phyloP scores from a whole-genome alignment of 1,139 yeast species.

The Sugiyamaella japonica region DNA sequence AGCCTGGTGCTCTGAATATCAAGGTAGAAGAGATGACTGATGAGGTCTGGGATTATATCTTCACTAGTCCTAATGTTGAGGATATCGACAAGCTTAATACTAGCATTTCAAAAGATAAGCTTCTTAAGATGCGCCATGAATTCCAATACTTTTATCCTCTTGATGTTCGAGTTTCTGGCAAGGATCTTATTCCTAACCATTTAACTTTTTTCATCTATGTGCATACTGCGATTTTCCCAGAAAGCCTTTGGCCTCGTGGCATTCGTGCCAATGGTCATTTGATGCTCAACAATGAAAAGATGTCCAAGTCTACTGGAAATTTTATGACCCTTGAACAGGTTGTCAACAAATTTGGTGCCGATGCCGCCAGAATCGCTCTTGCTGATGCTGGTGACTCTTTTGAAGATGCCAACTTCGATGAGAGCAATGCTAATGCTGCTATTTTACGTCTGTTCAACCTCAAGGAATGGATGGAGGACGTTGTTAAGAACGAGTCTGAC shows the following conservation, averaged over 20 bases:
- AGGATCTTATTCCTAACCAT: slow-evolving; percentile 96
- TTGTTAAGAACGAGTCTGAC: slow-evolving; percentile 50
- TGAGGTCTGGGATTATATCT: slow-evolving; percentile 89
- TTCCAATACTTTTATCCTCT: slow-evolving; percentile 95
- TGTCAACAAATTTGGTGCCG: slow-evolving; percentile 91
- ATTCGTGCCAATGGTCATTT: slow-evolving; percentile 95
- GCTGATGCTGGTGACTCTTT: slow-evolving; percentile 98
- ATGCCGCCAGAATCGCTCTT: slow-evolving; percentile 93
- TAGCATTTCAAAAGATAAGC: slow-evolving; percentile 60
- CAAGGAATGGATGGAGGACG: slow-evolving; percentile 94
- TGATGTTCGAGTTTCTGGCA: slow-evolving; percentile 89
- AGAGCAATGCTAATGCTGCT: slow-evolving; percentile 95
- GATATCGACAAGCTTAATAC: slow-evolving; percentile 35
- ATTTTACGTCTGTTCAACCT: slow-evolving; percentile 87
- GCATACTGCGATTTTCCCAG: slow-evolving; percentile 91
- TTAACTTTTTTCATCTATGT: slow-evolving; percentile 92
- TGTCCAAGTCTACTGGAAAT: slow-evolving; percentile 98
- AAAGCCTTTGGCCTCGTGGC: slow-evolving; percentile 89
- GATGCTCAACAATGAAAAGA: slow-evolving; percentile 91
- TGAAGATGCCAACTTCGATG: slow-evolving; percentile 98
- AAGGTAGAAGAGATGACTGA: slow-evolving; percentile 86
- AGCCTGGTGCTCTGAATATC: slow-evolving; percentile 69
- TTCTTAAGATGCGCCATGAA: slow-evolving; percentile 81
- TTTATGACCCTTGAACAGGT: slow-evolving; percentile 87
- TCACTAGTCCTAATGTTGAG: slow-evolving; percentile 59